phyloP scores from a whole-genome alignment of 306 rosid genomes.

The Begonia peltatifolia region DNA sequence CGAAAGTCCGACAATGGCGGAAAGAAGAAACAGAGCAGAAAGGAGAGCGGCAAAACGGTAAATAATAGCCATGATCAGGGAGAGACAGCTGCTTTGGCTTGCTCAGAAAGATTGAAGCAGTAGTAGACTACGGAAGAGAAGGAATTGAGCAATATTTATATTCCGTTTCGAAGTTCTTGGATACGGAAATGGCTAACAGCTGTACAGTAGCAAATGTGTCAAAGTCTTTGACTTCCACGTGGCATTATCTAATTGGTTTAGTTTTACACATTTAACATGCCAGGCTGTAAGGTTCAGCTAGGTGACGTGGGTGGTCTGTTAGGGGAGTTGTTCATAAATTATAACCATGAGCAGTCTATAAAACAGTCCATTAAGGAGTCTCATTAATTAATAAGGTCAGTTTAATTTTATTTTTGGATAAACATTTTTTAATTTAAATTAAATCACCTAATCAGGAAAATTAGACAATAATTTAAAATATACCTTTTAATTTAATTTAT shows the following conservation, averaged over 20 bases:
- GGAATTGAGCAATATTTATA: background rate
- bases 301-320: background rate
- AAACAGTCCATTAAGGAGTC: too few species aligned
- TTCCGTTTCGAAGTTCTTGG: background rate
- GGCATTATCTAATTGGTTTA: background rate
- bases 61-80: slow-evolving; percentile 15
- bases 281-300: background rate
- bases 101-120: background rate
- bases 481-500: too few species aligned
- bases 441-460: too few species aligned
- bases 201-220: background rate
- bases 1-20: background rate
- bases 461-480: too few species aligned
- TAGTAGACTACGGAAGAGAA: background rate
- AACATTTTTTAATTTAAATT: too few species aligned
- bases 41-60: slow-evolving; percentile 15
- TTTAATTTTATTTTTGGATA: too few species aligned
- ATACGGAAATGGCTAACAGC: background rate
- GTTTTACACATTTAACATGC: background rate
- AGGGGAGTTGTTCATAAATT: too few species aligned
- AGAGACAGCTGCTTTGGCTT: background rate
- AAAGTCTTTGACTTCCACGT: background rate
- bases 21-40: slow-evolving; percentile 8
- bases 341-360: too few species aligned
- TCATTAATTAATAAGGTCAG: too few species aligned